These are phyloP conservation scores for Sugiyamaella floridensis DNA, from an alignment of 805 yeast genomes.

Conservation along the genomic window DNA sequence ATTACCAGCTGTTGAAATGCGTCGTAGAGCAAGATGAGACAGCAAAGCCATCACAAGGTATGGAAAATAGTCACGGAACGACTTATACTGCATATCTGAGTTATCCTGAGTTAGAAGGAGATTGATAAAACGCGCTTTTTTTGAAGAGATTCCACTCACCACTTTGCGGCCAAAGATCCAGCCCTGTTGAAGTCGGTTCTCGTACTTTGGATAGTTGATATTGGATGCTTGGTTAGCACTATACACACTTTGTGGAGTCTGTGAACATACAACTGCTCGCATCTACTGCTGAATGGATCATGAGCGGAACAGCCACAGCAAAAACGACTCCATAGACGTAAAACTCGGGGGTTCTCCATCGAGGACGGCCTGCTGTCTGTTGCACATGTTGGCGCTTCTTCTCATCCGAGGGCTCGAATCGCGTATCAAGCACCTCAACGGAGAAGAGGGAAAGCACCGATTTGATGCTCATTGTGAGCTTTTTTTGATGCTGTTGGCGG, in stretches of 20 bases:
- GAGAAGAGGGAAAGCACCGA: slow-evolving; percentile 24
- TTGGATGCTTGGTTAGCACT: slow-evolving; percentile 35
- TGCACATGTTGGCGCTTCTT: slow-evolving; percentile 24
- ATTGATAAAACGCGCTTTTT: not conserved
- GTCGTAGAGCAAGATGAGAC: slow-evolving; percentile 50
- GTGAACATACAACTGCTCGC: slow-evolving; percentile 48
- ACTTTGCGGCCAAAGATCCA: slow-evolving; percentile 89
- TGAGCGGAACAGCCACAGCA: slow-evolving; percentile 65
- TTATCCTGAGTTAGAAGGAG: slow-evolving; percentile 45
- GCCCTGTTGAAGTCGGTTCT: slow-evolving; percentile 61
- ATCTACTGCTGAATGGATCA: slow-evolving; percentile 75
- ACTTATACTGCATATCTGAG: slow-evolving; percentile 82
- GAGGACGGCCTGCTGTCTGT: slow-evolving; percentile 35
- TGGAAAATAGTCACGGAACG: slow-evolving; percentile 75
- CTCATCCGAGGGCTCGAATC: slow-evolving; percentile 33
- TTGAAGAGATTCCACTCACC: slow-evolving; percentile 7
- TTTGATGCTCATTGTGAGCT: not conserved
- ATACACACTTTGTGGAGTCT: slow-evolving; percentile 1
- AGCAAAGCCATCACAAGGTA: slow-evolving; percentile 49
- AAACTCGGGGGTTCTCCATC: slow-evolving; percentile 78
- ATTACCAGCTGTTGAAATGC: slow-evolving; percentile 21
- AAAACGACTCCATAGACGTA: slow-evolving; percentile 58
- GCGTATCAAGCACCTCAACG: slow-evolving; percentile 38
- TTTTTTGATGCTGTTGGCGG: no score
- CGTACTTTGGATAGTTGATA: slow-evolving; percentile 61